These are phyloP conservation scores for Naganishia sp. DNA, from an alignment of 1,284 basidiomycete genomes.

Conservation along the genomic window DNA sequence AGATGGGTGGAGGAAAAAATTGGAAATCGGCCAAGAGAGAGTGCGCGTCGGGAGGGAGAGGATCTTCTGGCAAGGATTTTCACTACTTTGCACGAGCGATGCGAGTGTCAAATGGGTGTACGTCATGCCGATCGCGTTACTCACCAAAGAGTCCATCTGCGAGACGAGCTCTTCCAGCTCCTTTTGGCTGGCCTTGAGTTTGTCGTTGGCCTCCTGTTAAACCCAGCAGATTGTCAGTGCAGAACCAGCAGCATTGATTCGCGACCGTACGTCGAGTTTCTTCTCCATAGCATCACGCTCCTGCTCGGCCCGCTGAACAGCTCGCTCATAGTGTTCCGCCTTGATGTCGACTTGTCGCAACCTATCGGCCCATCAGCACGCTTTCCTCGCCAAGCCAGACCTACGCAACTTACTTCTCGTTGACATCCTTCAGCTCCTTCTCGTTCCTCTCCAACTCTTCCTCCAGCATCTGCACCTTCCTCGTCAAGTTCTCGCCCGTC, in stretches of 20 bases:
- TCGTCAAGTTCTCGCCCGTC: slow-evolving; percentile 71
- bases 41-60: slow-evolving; percentile 5
- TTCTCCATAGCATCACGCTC: slow-evolving; percentile 93
- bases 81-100: slow-evolving; percentile 4
- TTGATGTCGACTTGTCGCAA: slow-evolving; percentile 97
- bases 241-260: slow-evolving; percentile 21
- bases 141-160: slow-evolving; percentile 32
- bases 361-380: slow-evolving; percentile 57
- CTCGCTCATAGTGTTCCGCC: slow-evolving; percentile 97
- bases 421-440: slow-evolving; percentile 95
- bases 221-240: not conserved
- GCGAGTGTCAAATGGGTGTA: not conserved
- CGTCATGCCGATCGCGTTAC: not conserved
- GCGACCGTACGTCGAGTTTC: slow-evolving; percentile 76
- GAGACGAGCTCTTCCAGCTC: slow-evolving; percentile 31
- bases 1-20: not conserved
- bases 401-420: slow-evolving; percentile 77
- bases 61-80: slow-evolving; percentile 17
- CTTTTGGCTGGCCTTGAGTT: slow-evolving; percentile 32
- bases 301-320: slow-evolving; percentile 81
- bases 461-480: slow-evolving; percentile 91
- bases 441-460: slow-evolving; percentile 94
- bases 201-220: slow-evolving; percentile 25
- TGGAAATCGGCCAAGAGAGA: slow-evolving; percentile 12
- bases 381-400: slow-evolving; percentile 4